Conservation (phyloP, 1,139 yeast species). For the Eremothecium gossypii region DNA sequence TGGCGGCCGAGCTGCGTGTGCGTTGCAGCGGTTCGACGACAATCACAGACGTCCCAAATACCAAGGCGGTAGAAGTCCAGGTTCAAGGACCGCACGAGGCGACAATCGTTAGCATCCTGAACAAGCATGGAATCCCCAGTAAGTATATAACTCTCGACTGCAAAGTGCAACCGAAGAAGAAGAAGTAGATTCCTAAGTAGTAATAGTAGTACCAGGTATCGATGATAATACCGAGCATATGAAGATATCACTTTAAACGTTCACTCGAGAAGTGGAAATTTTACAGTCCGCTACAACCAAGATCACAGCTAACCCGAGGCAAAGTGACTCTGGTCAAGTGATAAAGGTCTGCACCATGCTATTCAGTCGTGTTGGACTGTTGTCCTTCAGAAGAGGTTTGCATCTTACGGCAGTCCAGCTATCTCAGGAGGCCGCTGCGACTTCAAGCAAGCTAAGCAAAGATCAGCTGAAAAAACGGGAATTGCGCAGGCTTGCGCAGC, state of each 20-base stretch:
- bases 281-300: too few relatives aligned
- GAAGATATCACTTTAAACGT: too few relatives aligned
- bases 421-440: slow-evolving; percentile 1
- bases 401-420: background rate
- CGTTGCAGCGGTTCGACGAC: slow-evolving; percentile 89
- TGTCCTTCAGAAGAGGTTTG: background rate
- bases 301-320: too few relatives aligned
- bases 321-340: too few relatives aligned
- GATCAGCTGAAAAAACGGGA: slow-evolving; percentile 27
- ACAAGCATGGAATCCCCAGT: slow-evolving; percentile 57
- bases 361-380: background rate
- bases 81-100: slow-evolving; percentile 89
- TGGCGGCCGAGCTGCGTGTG: slow-evolving; percentile 62
- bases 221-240: too few relatives aligned
- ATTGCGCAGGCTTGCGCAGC: slow-evolving; percentile 21
- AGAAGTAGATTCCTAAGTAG: slow-evolving; percentile 2
- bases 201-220: too few relatives aligned
- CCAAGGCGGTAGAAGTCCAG: slow-evolving; percentile 51
- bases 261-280: too few relatives aligned
- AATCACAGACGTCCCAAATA: slow-evolving; percentile 36
- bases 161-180: slow-evolving; percentile 50
- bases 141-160: slow-evolving; percentile 62
- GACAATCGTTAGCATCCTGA: slow-evolving; percentile 47
- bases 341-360: background rate
- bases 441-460: slow-evolving; percentile 18